These are phyloP conservation scores for Athelia sp. DNA, from an alignment of 1,284 basidiomycete species.

Conservation along the genomic window DNA sequence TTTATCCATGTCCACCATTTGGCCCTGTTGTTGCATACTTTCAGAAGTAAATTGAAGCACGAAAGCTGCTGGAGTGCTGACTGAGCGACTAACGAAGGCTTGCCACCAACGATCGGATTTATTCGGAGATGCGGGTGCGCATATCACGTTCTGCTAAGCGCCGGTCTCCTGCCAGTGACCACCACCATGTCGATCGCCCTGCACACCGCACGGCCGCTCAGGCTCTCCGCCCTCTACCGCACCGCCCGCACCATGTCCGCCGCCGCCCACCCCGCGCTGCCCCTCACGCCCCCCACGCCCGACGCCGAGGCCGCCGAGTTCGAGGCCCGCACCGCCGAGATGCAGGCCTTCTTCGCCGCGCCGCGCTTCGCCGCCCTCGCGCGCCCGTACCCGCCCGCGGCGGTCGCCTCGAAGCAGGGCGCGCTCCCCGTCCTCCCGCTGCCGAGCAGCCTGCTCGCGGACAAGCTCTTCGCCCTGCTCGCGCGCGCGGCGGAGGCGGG, in stretches of 20 bases:
- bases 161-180: too few relatives aligned
- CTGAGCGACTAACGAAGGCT: too few relatives aligned
- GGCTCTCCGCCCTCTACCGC: slow-evolving; percentile 14
- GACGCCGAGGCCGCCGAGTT: slow-evolving; percentile 67
- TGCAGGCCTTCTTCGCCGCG: slow-evolving; percentile 70
- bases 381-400: slow-evolving; percentile 74
- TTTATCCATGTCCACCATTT: too few relatives aligned
- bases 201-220: slow-evolving; percentile 8
- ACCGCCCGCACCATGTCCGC: slow-evolving; percentile 29
- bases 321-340: slow-evolving; percentile 54
- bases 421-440: slow-evolving; percentile 77
- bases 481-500: slow-evolving; percentile 59
- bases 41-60: too few relatives aligned
- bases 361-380: slow-evolving; percentile 74
- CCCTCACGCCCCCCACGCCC: slow-evolving; percentile 58
- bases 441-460: slow-evolving; percentile 72
- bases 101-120: too few relatives aligned
- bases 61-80: too few relatives aligned
- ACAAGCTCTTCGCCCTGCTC: slow-evolving; percentile 76
- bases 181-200: slow-evolving; percentile 19
- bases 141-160: too few relatives aligned
- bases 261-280: slow-evolving; percentile 28
- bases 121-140: too few relatives aligned
- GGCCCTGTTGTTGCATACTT: too few relatives aligned
- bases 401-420: slow-evolving; percentile 86